Evolutionary conservation across 257 asterid genomes (phyloP), one percentile per base, ranked within the genome.

Genomic region (Plantago ovata): DNA sequence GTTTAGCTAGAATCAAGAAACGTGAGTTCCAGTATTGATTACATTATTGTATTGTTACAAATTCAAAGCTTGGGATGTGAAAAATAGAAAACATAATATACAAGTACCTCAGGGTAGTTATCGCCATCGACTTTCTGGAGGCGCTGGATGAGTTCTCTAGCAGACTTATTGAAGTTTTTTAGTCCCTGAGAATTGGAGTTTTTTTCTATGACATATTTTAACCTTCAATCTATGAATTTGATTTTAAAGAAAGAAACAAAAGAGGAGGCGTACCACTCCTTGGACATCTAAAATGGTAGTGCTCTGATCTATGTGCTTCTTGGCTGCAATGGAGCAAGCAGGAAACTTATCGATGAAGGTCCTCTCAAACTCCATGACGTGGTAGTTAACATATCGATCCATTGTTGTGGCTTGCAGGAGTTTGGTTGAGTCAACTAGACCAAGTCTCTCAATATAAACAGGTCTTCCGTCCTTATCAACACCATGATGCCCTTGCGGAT

Each of bases 401-500:
- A 89, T 36, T 0, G 98, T 77, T 0, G 97, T 93, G 74, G 72
- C 96, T 69, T 86, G 91, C 75, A 93, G 10, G 63, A 93, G 95
- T 83, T 93, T 93, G 51, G 66, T 74, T 0, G 98, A 65, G 58
- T 93, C 98, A 9, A 93, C 97, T 65, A 66, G 81, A 13, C 98
- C 98, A 4, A 93, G 76, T 58, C 83, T 74, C 72, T 93, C 98
- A 0, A 93, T 84, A 66, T 93, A 93, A 49, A 93, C 65, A 0
- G 98, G 98, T 48, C 97, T 68, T 0, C 98, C 98, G 2, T 89
- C 97, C 65, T 89, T 93, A 85, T 93, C 99, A 36, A 93, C 96
- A 38, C 99, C 99, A 20, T 93, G 99, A 67, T 89, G 95, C 51
- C 97, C 99, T 75, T 93, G 99, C 45, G 99, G 99, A 61, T 93